A percentile compares a stretch with the other conserved stretches of the same genome.
phyloP scores from a whole-genome alignment of 208 protist species.

The Balamuthia mandrillaris region DNA sequence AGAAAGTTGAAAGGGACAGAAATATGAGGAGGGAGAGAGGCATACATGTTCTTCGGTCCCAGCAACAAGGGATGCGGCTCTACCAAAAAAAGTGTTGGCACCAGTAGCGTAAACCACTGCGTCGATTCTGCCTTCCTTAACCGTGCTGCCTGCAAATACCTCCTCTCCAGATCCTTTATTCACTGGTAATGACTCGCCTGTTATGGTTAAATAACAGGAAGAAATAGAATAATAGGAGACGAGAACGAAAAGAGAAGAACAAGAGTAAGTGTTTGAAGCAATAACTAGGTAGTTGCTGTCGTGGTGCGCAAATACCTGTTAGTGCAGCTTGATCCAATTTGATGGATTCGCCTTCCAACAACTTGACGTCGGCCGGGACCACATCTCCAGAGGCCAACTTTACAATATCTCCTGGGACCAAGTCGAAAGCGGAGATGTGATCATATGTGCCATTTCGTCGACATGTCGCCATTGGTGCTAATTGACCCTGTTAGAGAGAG shows the following conservation, averaged over 20 bases:
- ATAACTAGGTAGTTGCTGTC: no score
- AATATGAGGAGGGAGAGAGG: not conserved
- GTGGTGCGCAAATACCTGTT: no score
- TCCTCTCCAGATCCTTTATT: conserved; percentile 79
- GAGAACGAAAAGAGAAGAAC: no score
- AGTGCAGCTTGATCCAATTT: conserved; percentile 89
- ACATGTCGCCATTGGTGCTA: conserved; percentile 78
- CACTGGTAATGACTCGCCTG: conserved; percentile 92
- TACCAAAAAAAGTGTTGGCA: conserved; percentile 87
- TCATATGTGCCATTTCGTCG: conserved; percentile 84
- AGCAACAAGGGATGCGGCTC: conserved; percentile 80
- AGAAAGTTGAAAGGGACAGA: no score
- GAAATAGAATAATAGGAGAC: no score
- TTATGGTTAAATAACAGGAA: no score
- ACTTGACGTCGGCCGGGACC: conserved; percentile 85
- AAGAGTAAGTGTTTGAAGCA: no score
- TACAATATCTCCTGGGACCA: conserved; percentile 90
- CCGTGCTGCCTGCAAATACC: conserved; percentile 79
- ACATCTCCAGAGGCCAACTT: conserved; percentile 84
- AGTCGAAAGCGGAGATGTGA: no score
- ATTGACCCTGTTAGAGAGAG: conserved; percentile 78
- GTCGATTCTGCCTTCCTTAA: conserved; percentile 69
- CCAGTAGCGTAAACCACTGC: conserved; percentile 79
- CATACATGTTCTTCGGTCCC: not conserved
- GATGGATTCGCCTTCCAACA: conserved; percentile 58